phyloP scores from a whole-genome alignment of 148 eudicot species.

The Fallopia convolvulus region DNA sequence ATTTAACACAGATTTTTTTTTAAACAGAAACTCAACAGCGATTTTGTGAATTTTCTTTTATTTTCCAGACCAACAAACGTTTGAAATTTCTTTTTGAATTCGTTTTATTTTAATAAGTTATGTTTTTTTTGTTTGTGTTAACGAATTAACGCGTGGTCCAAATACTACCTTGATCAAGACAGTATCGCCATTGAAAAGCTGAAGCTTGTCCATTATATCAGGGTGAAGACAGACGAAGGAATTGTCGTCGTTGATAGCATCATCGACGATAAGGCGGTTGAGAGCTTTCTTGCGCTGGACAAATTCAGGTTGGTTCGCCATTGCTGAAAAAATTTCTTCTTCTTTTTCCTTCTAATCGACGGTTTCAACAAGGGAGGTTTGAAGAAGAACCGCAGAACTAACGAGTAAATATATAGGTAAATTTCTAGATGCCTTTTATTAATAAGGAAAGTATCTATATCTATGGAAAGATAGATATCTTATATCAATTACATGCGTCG shows the following conservation, averaged over 20 bases:
- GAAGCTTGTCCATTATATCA: slow-evolving; percentile 26
- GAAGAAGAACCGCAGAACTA: too few relatives aligned
- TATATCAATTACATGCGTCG: too few relatives aligned
- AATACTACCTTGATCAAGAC: background rate
- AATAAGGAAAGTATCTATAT: too few relatives aligned
- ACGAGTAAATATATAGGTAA: too few relatives aligned
- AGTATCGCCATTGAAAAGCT: background rate
- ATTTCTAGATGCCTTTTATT: too few relatives aligned
- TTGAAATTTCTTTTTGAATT: background rate
- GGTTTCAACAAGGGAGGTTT: too few relatives aligned
- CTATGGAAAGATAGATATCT: too few relatives aligned
- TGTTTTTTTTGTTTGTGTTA: too few relatives aligned
- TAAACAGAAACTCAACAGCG: too few relatives aligned
- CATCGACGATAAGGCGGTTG: slow-evolving; percentile 27
- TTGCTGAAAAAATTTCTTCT: background rate
- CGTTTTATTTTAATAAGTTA: background rate
- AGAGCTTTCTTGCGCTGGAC: slow-evolving; percentile 25
- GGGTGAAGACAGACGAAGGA: slow-evolving; percentile 28
- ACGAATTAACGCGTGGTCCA: background rate
- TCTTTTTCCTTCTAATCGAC: too few relatives aligned
- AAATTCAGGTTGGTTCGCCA: background rate
- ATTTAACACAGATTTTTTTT: background rate
- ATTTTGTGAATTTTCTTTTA: too few relatives aligned
- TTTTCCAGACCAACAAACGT: too few relatives aligned
- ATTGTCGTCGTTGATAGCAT: slow-evolving; percentile 31